These are phyloP conservation scores for Rhizoclosmatium sp. DNA, from an alignment of 192 early-diverging fungal species.

Conservation along the genomic window DNA sequence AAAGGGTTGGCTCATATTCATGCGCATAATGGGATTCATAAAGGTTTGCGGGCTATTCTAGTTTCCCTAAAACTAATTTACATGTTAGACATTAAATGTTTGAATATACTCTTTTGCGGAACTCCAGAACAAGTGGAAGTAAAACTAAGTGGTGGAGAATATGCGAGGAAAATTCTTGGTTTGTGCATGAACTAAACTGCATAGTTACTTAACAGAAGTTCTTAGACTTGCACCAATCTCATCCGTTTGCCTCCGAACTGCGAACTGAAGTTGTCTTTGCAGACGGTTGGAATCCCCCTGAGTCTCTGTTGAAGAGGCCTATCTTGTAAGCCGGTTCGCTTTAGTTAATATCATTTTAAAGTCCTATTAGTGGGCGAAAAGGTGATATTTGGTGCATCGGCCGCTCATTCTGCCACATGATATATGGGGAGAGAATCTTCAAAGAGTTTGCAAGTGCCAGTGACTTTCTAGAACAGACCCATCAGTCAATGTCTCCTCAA, in stretches of 20 bases:
- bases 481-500: conserved; percentile 48
- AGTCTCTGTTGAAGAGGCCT: conserved; percentile 43
- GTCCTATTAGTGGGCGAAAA: background rate
- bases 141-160: conserved; percentile 41
- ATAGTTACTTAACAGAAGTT: background rate
- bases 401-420: conserved; percentile 42
- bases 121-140: conserved; percentile 33
- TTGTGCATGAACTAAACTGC: background rate
- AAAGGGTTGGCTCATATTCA: conserved; percentile 51
- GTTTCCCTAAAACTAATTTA: background rate
- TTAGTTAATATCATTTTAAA: too few species aligned
- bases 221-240: conserved; percentile 26
- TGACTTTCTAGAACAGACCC: conserved; percentile 22
- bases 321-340: conserved; percentile 5
- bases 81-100: conserved; percentile 35
- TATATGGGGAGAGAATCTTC: conserved; percentile 35
- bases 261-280: conserved; percentile 16
- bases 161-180: conserved; percentile 40
- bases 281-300: conserved; percentile 36
- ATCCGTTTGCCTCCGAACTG: conserved; percentile 38
- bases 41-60: conserved; percentile 38
- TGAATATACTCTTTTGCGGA: conserved; percentile 43
- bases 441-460: conserved; percentile 1
- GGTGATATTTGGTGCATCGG: conserved; percentile 39
- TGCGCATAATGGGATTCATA: conserved; percentile 48